Base-by-base conservation (phyloP, 148 eudicot species). In the Spergularia marina region DNA sequence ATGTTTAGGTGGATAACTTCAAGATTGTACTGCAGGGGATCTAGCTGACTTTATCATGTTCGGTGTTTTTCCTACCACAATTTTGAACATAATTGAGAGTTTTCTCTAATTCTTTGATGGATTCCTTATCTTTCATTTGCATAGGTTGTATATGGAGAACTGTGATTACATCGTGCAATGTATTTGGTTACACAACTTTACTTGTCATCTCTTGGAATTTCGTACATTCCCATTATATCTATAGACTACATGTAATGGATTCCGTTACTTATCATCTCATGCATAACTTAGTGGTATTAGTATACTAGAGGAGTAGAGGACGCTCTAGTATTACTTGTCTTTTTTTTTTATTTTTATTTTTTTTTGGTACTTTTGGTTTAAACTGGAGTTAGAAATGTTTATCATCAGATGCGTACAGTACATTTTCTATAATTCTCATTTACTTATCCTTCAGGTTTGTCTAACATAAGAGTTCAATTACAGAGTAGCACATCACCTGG, bases 401-500 rank as follows among this genome's bases (percentile, higher is more conserved):
- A 49, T 21, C 72, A 21, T 52, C 18, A 23, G 49, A 44, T 41
- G 51, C 23, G 41, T 2, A 7, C 39, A 58, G 47, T 30, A 56
- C 6, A 34, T 68, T 44, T n/a, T 17, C 53, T 74, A 53, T 61
- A 36, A 55, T 15, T 73, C 9, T n/a, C 10, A 11, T 53, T 60
- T 8, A 14, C 72, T 65, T 25, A 63, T 13, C 17, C 47, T 57
- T 36, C 18, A 41, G 61, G 34, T 67, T 40, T 62, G 34, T 74
- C 53, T 74, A 39, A 71, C 77, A 12, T 57, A 16, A 21, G 73
- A n/a, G 68, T 65, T 66, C 17, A 49, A 70, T 54, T 71, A 49
- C 83, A 80, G 78, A 78, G 25, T 70, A 84, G 58, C 71, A 70
- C 69, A 53, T 20, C 68, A 62, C 65, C 67, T 40, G 69, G 66